Base-by-base conservation (phyloP, 164 flowering plant genomes). In the Paratinospora sagittata region DNA sequence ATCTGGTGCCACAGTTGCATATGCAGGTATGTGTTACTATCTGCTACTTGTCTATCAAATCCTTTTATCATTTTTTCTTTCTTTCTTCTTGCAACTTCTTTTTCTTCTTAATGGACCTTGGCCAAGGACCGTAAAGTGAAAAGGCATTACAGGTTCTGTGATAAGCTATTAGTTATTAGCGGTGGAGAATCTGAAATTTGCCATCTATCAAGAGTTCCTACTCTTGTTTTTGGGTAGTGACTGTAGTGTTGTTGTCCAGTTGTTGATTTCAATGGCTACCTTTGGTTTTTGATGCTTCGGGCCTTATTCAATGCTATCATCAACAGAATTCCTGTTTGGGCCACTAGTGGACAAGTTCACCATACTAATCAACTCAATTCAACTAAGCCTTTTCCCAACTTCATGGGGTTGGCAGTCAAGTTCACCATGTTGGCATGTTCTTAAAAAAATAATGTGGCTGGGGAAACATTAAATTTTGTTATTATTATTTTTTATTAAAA, bases 1-100 rank as follows among this genome's bases (percentile, higher is more conserved):
- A 34, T 82, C 85, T 8, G 85, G 86, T 60, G 84, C 85, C 36
- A 85, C 86, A 39, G 77, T 85, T 74, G 88, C 82, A 16, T 85
- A 85, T 79, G 80, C 79, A 63, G 86, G 88, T 83, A 72, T 57
- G 78, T 52, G 58, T 52, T 52, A 1, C 69, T 23, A 26, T 24
- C 26, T 57, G 62, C 6, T 13, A 43, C 9, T 66, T 8, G 33
- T 13, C 58, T 52, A 17, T 57, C 3, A 16, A 4, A 16, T 33
- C 30, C 61, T 24, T 14, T 34, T 39, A 27, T 13, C 34, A 33
- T 16, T 19, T 65, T 21, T 24, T 47, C 30, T 47, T 47, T 43
- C n/a, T n/a, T n/a, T n/a, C n/a, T n/a, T n/a, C n/a, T n/a, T n/a
- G n/a, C n/a, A n/a, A 34, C 14, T 27, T 17, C 34, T 17, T 36